Evolutionary conservation across 177 flowering plant genomes (phyloP), one percentile per base, ranked within the genome.

Genomic region (Tripterygium wilfordii): DNA sequence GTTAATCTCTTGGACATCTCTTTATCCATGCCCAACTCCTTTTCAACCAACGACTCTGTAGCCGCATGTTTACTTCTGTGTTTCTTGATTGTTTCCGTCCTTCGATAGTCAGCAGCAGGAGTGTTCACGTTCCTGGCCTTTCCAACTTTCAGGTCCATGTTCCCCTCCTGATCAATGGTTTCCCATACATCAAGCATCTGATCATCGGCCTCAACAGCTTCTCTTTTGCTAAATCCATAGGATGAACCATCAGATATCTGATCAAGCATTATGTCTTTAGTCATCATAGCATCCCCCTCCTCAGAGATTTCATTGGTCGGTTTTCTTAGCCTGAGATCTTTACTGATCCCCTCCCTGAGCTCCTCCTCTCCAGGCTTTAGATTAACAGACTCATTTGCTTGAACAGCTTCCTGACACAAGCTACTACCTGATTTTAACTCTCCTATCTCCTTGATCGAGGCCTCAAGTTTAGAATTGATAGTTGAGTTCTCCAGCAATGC

Each of bases 261-360:
- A 61, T 88, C 96, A 32, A 85, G 94, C 62, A 77, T 56, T 31
- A 85, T 85, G 67, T 85, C 96, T 62, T 82, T 88, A 19, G 79
- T 69, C 50, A 63, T 36, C 20, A 69, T 43, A 45, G 62, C 88
- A 60, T 48, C 53, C 25, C 49, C 70, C 3, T 41, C 58, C 32
- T 54, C 70, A 25, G 61, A 51, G 35, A 53, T 72, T 59, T 65
- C 75, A 44, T 50, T 54, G 19, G 39, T 31, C 17, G 27, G 57
- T 45, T 39, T 63, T 58, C 48, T 57, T 48, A 3, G 42, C 39
- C 53, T 57, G 9, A 26, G 27, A 48, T 54, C 48, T 42, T 50
- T 33, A 28, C 42, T 23, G 22, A 21, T 18, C 19, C 49, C 62
- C 40, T 36, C 13, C 33, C 53, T 26, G 4, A 13, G 49, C 13